Evolutionary conservation across 495 filamentous ascomycete genomes (phyloP).

Genomic region (Bathelium albidoporum): DNA sequence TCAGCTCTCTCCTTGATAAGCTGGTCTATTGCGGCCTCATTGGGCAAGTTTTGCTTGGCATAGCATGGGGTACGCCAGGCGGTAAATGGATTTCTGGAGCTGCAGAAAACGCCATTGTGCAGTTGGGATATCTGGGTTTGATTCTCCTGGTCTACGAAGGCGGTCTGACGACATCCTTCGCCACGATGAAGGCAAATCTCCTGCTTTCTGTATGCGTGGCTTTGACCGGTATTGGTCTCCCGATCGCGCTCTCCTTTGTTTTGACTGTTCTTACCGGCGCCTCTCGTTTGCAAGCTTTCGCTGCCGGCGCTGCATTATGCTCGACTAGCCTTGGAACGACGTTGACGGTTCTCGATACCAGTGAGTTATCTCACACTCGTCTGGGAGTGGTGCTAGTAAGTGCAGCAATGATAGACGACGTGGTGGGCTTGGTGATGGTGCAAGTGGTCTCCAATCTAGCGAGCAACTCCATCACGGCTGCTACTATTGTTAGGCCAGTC

Average conservation of each 20-base stretch:
- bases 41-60: constrained; percentile 63
- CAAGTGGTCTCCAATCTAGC: constrained; percentile 48
- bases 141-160: constrained; percentile 69
- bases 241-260: constrained; percentile 60
- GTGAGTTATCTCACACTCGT: constrained; percentile 45
- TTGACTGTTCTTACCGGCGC: constrained; percentile 36
- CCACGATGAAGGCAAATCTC: constrained; percentile 48
- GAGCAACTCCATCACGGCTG: constrained; percentile 27
- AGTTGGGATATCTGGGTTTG: constrained; percentile 68
- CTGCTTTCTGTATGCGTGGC: constrained; percentile 51
- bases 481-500: constrained; percentile 48
- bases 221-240: constrained; percentile 50
- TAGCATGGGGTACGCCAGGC: constrained; percentile 56
- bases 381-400: constrained; percentile 59
- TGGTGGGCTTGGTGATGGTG: constrained; percentile 71
- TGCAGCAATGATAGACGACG: constrained; percentile 77
- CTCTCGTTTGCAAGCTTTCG: constrained; percentile 53
- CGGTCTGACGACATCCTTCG: constrained; percentile 55
- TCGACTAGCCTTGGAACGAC: constrained; percentile 72
- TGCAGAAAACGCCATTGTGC: constrained; percentile 48
- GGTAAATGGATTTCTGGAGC: constrained; percentile 40
- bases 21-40: constrained; percentile 61
- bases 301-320: constrained; percentile 66
- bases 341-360: constrained; percentile 57
- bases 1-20: constrained; percentile 48